Evolutionary conservation across 2,329 filamentous ascomycete genomes (phyloP).

Genomic region (Tetracladium maxilliforme): DNA sequence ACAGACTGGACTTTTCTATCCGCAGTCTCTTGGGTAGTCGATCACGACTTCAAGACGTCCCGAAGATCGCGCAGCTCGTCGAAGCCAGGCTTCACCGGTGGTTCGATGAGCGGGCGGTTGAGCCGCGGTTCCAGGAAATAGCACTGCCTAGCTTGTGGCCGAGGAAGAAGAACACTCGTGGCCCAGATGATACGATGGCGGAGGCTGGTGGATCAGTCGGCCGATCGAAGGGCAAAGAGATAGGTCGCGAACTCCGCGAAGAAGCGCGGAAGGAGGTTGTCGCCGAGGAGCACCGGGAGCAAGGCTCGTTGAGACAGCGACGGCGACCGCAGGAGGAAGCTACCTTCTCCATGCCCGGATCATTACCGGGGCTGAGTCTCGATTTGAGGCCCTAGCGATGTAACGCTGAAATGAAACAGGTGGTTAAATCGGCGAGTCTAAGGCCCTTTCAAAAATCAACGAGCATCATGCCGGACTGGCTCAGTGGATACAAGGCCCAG

Average conservation of each 20-base stretch:
- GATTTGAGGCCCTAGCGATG: no score
- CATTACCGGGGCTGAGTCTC: conserved; percentile 24
- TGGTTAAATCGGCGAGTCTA: no score
- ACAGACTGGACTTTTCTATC: conserved; percentile 70
- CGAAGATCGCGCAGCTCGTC: conserved; percentile 75
- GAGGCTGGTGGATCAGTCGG: conserved; percentile 24
- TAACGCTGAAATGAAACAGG: no score
- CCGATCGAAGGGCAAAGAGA: conserved; percentile 37
- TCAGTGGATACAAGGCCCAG: no score
- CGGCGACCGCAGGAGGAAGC: no score
- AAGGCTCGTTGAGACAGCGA: no score
- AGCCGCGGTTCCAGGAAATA: conserved; percentile 78
- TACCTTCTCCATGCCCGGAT: conserved; percentile 32
- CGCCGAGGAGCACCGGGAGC: conserved; percentile 26
- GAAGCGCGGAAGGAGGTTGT: conserved; percentile 32
- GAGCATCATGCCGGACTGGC: no score
- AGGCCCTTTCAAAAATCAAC: no score
- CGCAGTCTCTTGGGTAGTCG: conserved; percentile 66
- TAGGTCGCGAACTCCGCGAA: conserved; percentile 32
- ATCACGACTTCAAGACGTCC: conserved; percentile 71
- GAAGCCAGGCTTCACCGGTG: conserved; percentile 69
- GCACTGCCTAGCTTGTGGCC: conserved; percentile 74
- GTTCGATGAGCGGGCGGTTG: conserved; percentile 79
- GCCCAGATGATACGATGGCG: conserved; percentile 44
- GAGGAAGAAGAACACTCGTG: conserved; percentile 67